Evolutionary conservation across 768 basidiomycete genomes (phyloP), one percentile per base, ranked within the genome.

Genomic region (Boletus tylopilopsis): DNA sequence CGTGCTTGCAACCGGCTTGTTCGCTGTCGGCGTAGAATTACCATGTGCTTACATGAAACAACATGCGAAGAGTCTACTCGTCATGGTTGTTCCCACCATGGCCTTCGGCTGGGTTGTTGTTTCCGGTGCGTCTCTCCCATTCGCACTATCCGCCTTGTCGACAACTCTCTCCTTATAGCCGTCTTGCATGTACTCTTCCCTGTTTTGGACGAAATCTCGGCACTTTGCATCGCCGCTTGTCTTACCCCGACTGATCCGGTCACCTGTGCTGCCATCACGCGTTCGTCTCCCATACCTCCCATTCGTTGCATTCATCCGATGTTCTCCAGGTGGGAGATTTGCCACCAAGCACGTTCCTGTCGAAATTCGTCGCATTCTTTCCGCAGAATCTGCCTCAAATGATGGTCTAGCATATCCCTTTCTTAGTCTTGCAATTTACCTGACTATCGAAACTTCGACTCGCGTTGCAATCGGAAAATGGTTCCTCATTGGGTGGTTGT

Each of bases 361-460:
- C 6, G 85, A 90, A 45, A 75, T 98, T 21, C 82, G 94, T 24
- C 85, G 82, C 21, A 76, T 96, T 36, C 73, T 96, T 7, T 80
- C 88, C 0, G 91, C 90, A 0, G 95, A 98, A 68, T 90, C 89
- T 6, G 96, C 94, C 0, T 85, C 90, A 7, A 99, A 99, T 67
- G 96, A 98, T 58, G 96, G 96, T 2, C 77, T 97, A 13, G 93
- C 94, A 2, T 96, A 94, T 66, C 94, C 94, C 0, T 97, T 97
- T 66, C 74, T 97, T 47, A 79, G 81, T 23, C 76, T 98, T 45
- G 82, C 94, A 3, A 75, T 98, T 10, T 97, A 95, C 65, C 75
- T 98, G 39, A 85, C 84, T 10, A 56, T 92, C 5, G 90, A 95
- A 54, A 61, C 76, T 0, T 78, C 83, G 4, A 74, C 70, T 13